Conservation (phyloP, 2,329 filamentous ascomycete genomes). For the Paecilomyces sp. region DNA sequence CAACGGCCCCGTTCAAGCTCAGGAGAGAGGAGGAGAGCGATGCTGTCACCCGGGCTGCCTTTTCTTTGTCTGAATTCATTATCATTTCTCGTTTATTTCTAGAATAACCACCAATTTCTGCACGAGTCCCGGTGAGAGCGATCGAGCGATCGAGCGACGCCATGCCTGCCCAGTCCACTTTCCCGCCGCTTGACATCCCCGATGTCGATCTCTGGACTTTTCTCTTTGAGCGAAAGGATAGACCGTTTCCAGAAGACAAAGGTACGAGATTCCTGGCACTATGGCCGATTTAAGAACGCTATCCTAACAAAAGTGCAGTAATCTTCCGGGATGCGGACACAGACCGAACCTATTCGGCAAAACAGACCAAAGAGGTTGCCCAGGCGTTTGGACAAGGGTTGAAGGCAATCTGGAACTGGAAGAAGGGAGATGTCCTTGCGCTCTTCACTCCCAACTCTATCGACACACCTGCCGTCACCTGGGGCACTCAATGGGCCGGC, state of each 20-base stretch:
- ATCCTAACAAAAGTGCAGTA: slow-evolving; percentile 42
- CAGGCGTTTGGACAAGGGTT: slow-evolving; percentile 75
- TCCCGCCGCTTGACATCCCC: slow-evolving; percentile 61
- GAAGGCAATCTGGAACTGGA: slow-evolving; percentile 66
- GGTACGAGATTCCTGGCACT: slow-evolving; percentile 41
- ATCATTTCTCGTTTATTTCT: background rate
- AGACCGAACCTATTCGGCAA: slow-evolving; percentile 61
- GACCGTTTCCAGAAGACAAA: slow-evolving; percentile 63
- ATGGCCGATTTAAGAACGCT: background rate
- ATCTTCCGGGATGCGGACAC: slow-evolving; percentile 73
- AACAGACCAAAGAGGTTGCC: slow-evolving; percentile 57
- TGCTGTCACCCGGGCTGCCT: background rate
- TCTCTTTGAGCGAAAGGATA: slow-evolving; percentile 64
- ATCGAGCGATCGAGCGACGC: slow-evolving; percentile 1
- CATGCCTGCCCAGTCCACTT: slow-evolving; percentile 68
- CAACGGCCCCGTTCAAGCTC: background rate
- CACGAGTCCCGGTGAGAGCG: background rate
- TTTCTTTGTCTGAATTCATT: background rate
- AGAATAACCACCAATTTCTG: too few species aligned
- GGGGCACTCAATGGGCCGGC: slow-evolving; percentile 77
- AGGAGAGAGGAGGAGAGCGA: too few species aligned
- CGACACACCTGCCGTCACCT: slow-evolving; percentile 69
- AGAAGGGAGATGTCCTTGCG: slow-evolving; percentile 73
- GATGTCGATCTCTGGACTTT: slow-evolving; percentile 71
- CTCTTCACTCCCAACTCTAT: slow-evolving; percentile 82